Evolutionary conservation across 805 yeast genomes (phyloP).

Genomic region (Debaryomyces prosopidis): DNA sequence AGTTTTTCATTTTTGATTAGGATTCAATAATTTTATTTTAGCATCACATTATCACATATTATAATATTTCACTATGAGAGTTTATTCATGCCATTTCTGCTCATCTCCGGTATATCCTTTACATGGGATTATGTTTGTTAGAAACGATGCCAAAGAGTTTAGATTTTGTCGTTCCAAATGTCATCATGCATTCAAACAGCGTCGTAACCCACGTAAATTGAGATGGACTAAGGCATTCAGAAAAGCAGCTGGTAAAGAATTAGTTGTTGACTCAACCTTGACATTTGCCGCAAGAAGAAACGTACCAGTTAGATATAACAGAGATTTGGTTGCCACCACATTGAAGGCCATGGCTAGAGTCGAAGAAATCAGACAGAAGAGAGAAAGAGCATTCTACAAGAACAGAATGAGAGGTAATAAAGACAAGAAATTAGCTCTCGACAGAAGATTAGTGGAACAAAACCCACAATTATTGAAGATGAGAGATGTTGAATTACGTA

Average conservation of each 20-base stretch:
- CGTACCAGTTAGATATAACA: constrained; percentile 95
- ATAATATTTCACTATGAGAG: constrained; percentile 58
- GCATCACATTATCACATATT: neutral
- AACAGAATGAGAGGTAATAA: constrained; percentile 98
- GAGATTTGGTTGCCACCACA: constrained; percentile 93
- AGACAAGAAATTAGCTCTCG: constrained; percentile 80
- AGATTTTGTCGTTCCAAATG: constrained; percentile 97
- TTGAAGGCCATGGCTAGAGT: constrained; percentile 93
- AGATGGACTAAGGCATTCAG: constrained; percentile 99
- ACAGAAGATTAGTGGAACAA: constrained; percentile 82
- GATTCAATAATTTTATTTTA: neutral
- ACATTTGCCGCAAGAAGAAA: constrained; percentile 97
- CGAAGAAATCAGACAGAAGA: constrained; percentile 91
- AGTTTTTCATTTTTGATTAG: neutral
- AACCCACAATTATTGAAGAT: constrained; percentile 87
- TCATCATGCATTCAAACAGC: constrained; percentile 95
- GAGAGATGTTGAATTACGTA: constrained; percentile 90
- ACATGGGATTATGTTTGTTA: constrained; percentile 95
- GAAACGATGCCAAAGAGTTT: constrained; percentile 97
- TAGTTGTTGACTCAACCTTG: constrained; percentile 94
- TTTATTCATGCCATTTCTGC: constrained; percentile 92
- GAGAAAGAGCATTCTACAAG: constrained; percentile 98
- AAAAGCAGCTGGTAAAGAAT: constrained; percentile 98
- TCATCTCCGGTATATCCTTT: constrained; percentile 85
- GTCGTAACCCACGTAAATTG: constrained; percentile 97